These are phyloP conservation scores for Ogataea saltuana DNA, from an alignment of 805 yeast species.

Conservation along the genomic window DNA sequence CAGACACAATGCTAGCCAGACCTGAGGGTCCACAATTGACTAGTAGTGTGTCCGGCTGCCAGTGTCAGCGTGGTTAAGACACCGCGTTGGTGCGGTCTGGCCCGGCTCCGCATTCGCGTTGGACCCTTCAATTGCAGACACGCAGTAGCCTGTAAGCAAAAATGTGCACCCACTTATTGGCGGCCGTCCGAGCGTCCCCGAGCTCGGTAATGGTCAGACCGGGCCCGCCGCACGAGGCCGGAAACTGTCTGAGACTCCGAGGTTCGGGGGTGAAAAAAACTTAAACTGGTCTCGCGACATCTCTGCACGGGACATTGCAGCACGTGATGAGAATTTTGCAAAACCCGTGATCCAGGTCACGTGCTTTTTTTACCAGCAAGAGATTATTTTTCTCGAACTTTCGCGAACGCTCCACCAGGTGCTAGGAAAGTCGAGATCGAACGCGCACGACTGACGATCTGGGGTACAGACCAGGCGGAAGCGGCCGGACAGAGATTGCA, in stretches of 20 bases:
- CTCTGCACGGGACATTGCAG: too few relatives aligned
- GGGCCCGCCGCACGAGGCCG: not conserved
- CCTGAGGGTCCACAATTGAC: not conserved
- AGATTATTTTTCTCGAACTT: not conserved
- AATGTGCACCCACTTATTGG: slow-evolving; percentile 1
- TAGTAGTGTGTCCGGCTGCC: too few relatives aligned
- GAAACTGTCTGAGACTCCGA: not conserved
- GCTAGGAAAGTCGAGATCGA: slow-evolving; percentile 1
- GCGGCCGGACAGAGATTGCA: not conserved
- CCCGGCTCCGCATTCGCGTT: too few relatives aligned
- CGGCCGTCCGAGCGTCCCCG: slow-evolving; percentile 2
- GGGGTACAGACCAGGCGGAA: slow-evolving; percentile 8
- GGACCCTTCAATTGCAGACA: not conserved
- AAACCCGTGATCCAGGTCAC: too few relatives aligned
- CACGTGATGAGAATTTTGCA: too few relatives aligned
- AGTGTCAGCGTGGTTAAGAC: too few relatives aligned
- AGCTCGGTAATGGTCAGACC: slow-evolving; percentile 6
- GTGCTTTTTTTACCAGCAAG: too few relatives aligned
- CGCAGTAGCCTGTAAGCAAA: slow-evolving; percentile 2
- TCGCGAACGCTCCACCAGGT: slow-evolving; percentile 2
- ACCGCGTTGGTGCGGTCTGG: too few relatives aligned
- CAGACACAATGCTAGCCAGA: not conserved
- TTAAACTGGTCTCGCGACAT: too few relatives aligned
- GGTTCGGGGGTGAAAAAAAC: too few relatives aligned
- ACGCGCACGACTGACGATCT: slow-evolving; percentile 1